phyloP scores from a whole-genome alignment of 148 eudicot genomes.

The Rheum nobile region DNA sequence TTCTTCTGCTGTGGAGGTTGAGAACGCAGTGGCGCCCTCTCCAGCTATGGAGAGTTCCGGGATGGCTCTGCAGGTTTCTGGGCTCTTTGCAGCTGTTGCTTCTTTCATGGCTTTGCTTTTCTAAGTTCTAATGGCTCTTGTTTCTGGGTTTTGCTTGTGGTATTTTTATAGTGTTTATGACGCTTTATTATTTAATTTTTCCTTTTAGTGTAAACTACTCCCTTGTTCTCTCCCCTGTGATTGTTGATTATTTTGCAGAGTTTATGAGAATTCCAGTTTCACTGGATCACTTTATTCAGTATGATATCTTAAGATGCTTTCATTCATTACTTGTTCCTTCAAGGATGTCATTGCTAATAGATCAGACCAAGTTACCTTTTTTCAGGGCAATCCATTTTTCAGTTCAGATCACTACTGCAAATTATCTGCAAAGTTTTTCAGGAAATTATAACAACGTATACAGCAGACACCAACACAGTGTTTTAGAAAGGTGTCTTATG shows the following conservation, averaged over 20 bases:
- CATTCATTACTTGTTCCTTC: background rate
- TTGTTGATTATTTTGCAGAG: background rate
- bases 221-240: constrained; percentile 1
- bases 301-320: background rate
- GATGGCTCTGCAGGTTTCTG: constrained; percentile 5
- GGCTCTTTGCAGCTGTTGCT: constrained; percentile 12
- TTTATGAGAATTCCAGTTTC: background rate
- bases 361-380: background rate
- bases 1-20: background rate
- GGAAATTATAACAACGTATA: too few species aligned
- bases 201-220: background rate
- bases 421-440: too few species aligned
- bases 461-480: too few species aligned
- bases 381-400: too few species aligned
- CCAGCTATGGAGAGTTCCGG: constrained; percentile 13
- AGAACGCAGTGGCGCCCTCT: constrained; percentile 9
- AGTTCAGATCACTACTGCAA: too few species aligned
- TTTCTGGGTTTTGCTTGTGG: background rate
- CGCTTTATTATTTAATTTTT: background rate
- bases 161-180: background rate
- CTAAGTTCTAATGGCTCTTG: background rate
- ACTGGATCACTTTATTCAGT: background rate
- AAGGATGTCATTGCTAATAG: background rate
- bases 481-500: too few species aligned
- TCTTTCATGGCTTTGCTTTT: constrained; percentile 10